These are phyloP conservation scores for Neurospora pannonica DNA, from an alignment of 495 filamentous ascomycete species.

Conservation along the genomic window DNA sequence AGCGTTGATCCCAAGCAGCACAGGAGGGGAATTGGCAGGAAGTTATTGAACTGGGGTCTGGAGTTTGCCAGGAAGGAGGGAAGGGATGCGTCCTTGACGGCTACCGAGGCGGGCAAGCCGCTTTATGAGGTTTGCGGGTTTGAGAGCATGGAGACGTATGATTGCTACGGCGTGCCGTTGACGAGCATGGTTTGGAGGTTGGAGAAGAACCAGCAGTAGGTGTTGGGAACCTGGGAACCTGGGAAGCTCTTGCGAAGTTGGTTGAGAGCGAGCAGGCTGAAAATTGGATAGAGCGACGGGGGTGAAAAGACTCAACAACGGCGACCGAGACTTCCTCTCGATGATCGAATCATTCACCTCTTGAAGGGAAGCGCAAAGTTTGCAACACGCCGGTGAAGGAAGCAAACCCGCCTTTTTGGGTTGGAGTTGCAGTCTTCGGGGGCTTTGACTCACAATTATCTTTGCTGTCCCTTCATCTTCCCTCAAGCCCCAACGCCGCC, in stretches of 20 bases:
- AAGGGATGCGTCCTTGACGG: conserved; percentile 8
- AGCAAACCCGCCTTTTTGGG: not conserved
- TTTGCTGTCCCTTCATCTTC: not conserved
- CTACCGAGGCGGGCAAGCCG: conserved; percentile 8
- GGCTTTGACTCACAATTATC: not conserved
- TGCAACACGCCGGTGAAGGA: not conserved
- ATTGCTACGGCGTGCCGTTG: not conserved
- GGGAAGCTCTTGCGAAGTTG: not conserved
- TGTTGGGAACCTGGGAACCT: not conserved
- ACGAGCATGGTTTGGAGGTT: not conserved
- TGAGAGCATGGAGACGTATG: not conserved
- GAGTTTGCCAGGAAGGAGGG: conserved; percentile 6
- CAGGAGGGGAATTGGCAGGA: conserved; percentile 17
- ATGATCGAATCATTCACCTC: not conserved
- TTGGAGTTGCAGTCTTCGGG: not conserved
- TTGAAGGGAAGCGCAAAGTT: not conserved
- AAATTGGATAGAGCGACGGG: too few species aligned
- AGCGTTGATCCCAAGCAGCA: conserved; percentile 14
- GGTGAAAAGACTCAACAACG: not conserved
- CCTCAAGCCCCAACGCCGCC: not conserved
- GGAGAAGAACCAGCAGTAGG: not conserved
- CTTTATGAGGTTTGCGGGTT: conserved; percentile 16
- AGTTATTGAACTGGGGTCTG: conserved; percentile 14
- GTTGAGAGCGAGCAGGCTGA: not conserved
- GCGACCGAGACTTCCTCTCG: not conserved